phyloP scores from a whole-genome alignment of 306 rosid genomes.

The Hippophae gyantsensis region DNA sequence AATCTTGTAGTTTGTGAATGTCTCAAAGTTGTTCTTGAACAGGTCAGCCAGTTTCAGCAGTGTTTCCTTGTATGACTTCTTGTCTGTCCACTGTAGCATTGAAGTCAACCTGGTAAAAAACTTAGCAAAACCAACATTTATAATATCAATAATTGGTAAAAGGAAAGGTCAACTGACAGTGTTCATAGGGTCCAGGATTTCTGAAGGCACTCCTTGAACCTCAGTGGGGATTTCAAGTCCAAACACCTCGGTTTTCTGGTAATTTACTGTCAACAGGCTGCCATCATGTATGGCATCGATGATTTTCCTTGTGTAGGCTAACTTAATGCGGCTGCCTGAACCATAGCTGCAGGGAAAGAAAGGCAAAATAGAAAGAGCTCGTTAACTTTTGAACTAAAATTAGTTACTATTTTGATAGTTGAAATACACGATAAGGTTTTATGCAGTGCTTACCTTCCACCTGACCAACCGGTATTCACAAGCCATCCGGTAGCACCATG shows the following conservation, averaged over 20 bases:
- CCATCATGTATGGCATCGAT: slow-evolving; percentile 87
- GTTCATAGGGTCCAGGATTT: slow-evolving; percentile 64
- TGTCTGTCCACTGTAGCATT: slow-evolving; percentile 61
- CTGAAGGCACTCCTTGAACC: slow-evolving; percentile 72
- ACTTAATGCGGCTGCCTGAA: slow-evolving; percentile 59
- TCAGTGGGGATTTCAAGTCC: slow-evolving; percentile 71
- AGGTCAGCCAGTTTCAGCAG: slow-evolving; percentile 52
- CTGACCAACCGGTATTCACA: slow-evolving; percentile 95
- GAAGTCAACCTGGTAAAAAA: not conserved
- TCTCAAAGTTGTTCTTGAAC: slow-evolving; percentile 68
- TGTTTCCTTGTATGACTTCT: slow-evolving; percentile 45
- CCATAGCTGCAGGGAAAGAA: slow-evolving; percentile 49
- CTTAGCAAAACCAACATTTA: not conserved
- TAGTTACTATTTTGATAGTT: not conserved
- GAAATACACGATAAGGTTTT: not conserved
- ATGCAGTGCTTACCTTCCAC: slow-evolving; percentile 46
- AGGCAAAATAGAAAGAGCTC: no score
- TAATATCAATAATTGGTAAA: no score
- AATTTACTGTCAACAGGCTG: slow-evolving; percentile 44
- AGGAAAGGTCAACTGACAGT: slow-evolving; percentile 38
- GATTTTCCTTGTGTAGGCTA: slow-evolving; percentile 67
- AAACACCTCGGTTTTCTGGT: slow-evolving; percentile 53
- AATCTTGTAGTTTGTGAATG: slow-evolving; percentile 55
- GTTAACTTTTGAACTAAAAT: no score
- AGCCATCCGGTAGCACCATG: slow-evolving; percentile 93